A percentile compares a stretch with the other conserved stretches of the same genome.
Conservation (phyloP, 805 yeast species). For the Wickerhamomyces strasburgensis region DNA sequence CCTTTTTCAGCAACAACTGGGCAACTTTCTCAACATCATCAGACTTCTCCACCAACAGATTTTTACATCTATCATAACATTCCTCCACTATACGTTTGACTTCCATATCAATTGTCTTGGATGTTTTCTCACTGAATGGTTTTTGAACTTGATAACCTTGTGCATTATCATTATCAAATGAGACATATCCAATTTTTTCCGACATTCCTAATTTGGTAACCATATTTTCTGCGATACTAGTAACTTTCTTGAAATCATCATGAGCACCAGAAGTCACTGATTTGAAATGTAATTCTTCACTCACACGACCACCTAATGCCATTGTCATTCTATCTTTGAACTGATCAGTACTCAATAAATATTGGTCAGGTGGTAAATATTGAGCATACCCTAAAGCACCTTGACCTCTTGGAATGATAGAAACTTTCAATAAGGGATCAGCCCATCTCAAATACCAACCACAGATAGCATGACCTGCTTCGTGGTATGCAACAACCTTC, state of each 20-base stretch:
- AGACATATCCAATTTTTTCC: conserved; percentile 64
- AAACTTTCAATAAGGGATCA: conserved; percentile 88
- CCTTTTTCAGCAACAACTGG: conserved; percentile 63
- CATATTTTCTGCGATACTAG: conserved; percentile 86
- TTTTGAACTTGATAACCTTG: conserved; percentile 52
- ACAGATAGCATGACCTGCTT: conserved; percentile 95
- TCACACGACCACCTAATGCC: conserved; percentile 89
- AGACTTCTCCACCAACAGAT: conserved; percentile 51
- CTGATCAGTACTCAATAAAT: conserved; percentile 70
- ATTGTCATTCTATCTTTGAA: conserved; percentile 83
- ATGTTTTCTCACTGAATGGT: conserved; percentile 72
- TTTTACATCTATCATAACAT: conserved; percentile 56
- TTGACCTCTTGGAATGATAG: conserved; percentile 90
- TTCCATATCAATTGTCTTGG: conserved; percentile 61
- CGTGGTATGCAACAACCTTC: conserved; percentile 86
- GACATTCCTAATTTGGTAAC: conserved; percentile 87
- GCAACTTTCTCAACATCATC: conserved; percentile 68
- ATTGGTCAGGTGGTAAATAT: conserved; percentile 85
- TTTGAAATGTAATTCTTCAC: conserved; percentile 83
- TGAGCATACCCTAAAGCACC: conserved; percentile 97
- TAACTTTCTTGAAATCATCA: conserved; percentile 89
- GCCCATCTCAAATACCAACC: conserved; percentile 90
- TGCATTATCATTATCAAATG: conserved; percentile 45
- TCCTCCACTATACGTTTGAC: conserved; percentile 62
- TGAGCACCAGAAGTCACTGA: conserved; percentile 90